phyloP scores from a whole-genome alignment of 345 rosid species.

The Ceriops zippeliana region DNA sequence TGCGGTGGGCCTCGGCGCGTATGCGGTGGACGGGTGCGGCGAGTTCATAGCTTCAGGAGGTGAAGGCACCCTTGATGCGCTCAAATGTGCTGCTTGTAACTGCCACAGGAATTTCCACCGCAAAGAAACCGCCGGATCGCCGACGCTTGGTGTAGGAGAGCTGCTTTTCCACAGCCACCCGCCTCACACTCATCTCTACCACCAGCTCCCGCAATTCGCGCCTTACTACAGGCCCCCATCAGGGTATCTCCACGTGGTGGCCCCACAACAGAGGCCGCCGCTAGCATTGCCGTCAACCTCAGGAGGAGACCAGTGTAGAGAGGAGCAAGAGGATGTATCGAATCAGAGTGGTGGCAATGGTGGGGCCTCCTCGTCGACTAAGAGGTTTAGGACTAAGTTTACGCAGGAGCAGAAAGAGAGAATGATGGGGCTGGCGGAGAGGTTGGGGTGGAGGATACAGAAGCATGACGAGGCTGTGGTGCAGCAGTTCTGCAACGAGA shows the following conservation, averaged over 20 bases:
- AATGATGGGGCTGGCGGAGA: conserved; percentile 45
- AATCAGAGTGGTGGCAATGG: conserved; percentile 18
- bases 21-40: conserved; percentile 27
- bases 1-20: conserved; percentile 27
- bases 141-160: conserved; percentile 21
- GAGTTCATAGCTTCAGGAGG: conserved; percentile 22
- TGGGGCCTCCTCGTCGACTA: conserved; percentile 1
- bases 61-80: conserved; percentile 23
- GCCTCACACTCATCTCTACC: conserved; percentile 26
- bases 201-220: conserved; percentile 38
- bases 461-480: conserved; percentile 33
- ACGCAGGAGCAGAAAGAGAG: conserved; percentile 41
- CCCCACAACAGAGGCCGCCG: conserved; percentile 19
- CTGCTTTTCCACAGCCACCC: conserved; percentile 18
- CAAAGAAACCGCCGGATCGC: conserved; percentile 16
- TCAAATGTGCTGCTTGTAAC: conserved; percentile 29
- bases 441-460: conserved; percentile 42
- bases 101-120: conserved; percentile 30
- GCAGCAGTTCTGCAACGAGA: conserved; percentile 37
- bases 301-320: conserved; percentile 17
- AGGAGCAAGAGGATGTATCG: conserved; percentile 19
- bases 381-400: conserved; percentile 43
- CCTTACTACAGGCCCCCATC: conserved; percentile 59
- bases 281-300: conserved; percentile 27
- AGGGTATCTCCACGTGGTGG: conserved; percentile 42